Conservation (phyloP, 2,329 filamentous ascomycete species). For the Dendryphion nanum region DNA sequence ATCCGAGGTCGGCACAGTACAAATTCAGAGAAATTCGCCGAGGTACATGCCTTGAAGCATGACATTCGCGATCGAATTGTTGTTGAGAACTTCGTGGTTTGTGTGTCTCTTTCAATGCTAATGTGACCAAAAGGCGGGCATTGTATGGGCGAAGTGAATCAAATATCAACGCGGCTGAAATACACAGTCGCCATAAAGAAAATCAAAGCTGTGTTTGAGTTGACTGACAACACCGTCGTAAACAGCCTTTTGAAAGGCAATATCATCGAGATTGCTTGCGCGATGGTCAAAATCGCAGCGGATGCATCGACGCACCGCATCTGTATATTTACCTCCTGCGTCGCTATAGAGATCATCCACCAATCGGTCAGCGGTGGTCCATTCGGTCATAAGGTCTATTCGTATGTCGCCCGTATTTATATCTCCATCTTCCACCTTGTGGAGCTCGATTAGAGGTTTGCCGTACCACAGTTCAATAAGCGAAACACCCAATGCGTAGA, state of each 20-base stretch:
- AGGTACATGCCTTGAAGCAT: no score
- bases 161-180: no score
- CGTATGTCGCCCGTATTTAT: slow-evolving; percentile 1
- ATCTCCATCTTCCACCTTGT: slow-evolving; percentile 10
- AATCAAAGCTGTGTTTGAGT: slow-evolving; percentile 26
- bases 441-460: slow-evolving; percentile 19
- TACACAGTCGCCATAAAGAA: no score
- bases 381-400: slow-evolving; percentile 20
- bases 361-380: slow-evolving; percentile 20
- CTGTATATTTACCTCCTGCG: slow-evolving; percentile 27
- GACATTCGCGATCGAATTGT: no score
- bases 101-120: no score
- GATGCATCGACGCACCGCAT: slow-evolving; percentile 33
- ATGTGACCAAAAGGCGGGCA: no score
- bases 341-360: slow-evolving; percentile 25
- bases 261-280: slow-evolving; percentile 22
- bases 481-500: slow-evolving; percentile 34
- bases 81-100: no score
- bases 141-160: no score
- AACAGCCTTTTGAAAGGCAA: slow-evolving; percentile 26
- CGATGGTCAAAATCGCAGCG: slow-evolving; percentile 29
- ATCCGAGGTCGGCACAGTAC: no score
- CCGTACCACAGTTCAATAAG: slow-evolving; percentile 37
- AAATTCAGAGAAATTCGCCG: no score
- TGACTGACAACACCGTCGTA: slow-evolving; percentile 27